A percentile compares a stretch with the other conserved stretches of the same genome.
Conservation (phyloP, 352 stramenopile species). For the Globisporangium carolinianum region DNA sequence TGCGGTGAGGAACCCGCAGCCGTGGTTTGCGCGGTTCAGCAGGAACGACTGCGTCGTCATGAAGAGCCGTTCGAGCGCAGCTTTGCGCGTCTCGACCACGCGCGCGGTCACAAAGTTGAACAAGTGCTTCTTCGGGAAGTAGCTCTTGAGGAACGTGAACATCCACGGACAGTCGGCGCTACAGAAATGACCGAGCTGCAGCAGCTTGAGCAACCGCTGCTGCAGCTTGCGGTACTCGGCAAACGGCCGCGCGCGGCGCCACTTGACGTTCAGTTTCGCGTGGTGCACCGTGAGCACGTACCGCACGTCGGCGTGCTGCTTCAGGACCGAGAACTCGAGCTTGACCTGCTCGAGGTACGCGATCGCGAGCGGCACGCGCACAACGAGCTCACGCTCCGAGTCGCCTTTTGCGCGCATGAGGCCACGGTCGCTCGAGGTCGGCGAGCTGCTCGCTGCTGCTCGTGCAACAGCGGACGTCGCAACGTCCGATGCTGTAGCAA, state of each 20-base stretch:
- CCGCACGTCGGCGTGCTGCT: slow-evolving; percentile 26
- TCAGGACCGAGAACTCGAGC: slow-evolving; percentile 16
- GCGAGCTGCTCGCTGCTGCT: too few relatives aligned
- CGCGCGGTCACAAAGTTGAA: slow-evolving; percentile 6
- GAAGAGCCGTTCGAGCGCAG: slow-evolving; percentile 30
- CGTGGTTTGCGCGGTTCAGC: slow-evolving; percentile 28
- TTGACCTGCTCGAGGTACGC: slow-evolving; percentile 25
- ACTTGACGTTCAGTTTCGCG: slow-evolving; percentile 15
- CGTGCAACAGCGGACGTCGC: too few relatives aligned
- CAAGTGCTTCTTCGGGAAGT: slow-evolving; percentile 24
- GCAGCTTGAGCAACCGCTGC: slow-evolving; percentile 18
- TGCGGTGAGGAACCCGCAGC: slow-evolving; percentile 27
- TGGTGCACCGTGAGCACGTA: slow-evolving; percentile 43
- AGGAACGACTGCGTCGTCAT: slow-evolving; percentile 30
- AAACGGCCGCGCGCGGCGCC: slow-evolving; percentile 33
- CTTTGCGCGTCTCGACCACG: slow-evolving; percentile 17
- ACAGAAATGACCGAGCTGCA: slow-evolving; percentile 54
- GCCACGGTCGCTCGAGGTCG: too few relatives aligned
- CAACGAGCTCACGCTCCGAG: too few relatives aligned
- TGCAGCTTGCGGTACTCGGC: slow-evolving; percentile 41
- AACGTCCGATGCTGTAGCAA: too few relatives aligned
- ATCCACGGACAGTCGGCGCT: slow-evolving; percentile 43
- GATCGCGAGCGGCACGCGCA: not conserved
- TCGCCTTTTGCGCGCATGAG: too few relatives aligned
- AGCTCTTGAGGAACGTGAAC: slow-evolving; percentile 36